Base-by-base conservation (phyloP, 176 grass and related monocot species). In the Oropetium thomaeum region DNA sequence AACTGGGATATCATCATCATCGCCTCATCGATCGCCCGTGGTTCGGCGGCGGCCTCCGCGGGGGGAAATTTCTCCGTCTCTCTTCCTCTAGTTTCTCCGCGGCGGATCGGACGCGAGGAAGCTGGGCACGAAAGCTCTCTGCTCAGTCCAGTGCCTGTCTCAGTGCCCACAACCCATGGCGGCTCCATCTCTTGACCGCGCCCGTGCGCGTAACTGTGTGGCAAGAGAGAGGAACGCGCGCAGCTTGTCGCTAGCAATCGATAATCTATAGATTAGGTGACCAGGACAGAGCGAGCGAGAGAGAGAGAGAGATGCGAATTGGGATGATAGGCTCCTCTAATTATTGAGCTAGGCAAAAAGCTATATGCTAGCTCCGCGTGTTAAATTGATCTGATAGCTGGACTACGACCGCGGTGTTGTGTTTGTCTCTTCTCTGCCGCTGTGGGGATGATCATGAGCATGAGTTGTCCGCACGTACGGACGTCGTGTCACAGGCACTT, bases 401-500 rank as follows among this genome's bases (percentile, higher is more conserved):
- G n/a, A n/a, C n/a, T 79, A 65, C 68, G 27, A 27, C 12, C 15
- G 39, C 14, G 58, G 15, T 15, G 67, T 58, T 47, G 43, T 8
- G 25, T 37, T 75, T 75, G 70, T 81, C 53, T 22, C 26, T 71
- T 70, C 15, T 41, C 30, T 8, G 47, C 19, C 0, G 44, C 17
- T 0, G 45, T 0, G 45, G 2, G 42, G 23, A 40, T 0, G 29
- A 69, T 61, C 54, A 40, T 55, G 69, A 51, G 33, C 84, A 75
- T 60, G 84, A 75, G 71, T 62, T 70, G 55, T 76, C 48, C 30
- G 69, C 69, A 41, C 51, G 70, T 67, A 49, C 45, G n/a, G n/a
- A 85, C 82, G 54, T 75, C 28, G 75, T 43, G 77, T n/a, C n/a
- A 80, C 83, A 86, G 2, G 52, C 83, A 53, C 65, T 28, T 10